Conservation (phyloP, 768 basidiomycete species). For the Auriscalpium orientale region DNA sequence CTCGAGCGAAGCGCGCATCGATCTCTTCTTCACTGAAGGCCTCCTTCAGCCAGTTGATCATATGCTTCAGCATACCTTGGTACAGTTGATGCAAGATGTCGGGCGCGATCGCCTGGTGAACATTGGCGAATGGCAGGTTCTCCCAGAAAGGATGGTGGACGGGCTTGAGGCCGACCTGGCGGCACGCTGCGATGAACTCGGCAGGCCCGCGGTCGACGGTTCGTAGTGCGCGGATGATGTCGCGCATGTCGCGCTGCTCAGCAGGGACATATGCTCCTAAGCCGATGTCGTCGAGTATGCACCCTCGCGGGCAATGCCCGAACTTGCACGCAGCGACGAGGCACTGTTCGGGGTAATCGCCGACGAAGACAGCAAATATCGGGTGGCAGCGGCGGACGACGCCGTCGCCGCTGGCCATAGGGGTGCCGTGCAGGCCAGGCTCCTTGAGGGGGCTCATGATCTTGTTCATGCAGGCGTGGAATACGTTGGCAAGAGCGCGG, state of each 20-base stretch:
- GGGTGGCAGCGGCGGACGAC: slow-evolving; percentile 16
- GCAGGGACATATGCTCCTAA: no score
- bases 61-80: slow-evolving; percentile 1
- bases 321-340: no score
- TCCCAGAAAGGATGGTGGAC: slow-evolving; percentile 4
- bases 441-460: slow-evolving; percentile 11
- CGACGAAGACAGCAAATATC: slow-evolving; percentile 14
- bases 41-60: background rate
- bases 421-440: slow-evolving; percentile 9
- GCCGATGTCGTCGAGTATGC: no score
- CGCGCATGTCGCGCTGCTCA: no score
- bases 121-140: slow-evolving; percentile 2
- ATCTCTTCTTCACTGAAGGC: slow-evolving; percentile 5
- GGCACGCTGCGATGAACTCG: background rate
- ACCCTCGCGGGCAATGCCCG: no score
- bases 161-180: background rate
- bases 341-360: slow-evolving; percentile 21
- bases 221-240: no score
- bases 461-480: slow-evolving; percentile 16
- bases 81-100: slow-evolving; percentile 8
- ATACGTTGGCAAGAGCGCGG: slow-evolving; percentile 16
- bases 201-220: background rate
- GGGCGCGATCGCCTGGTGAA: slow-evolving; percentile 6
- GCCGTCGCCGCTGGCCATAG: slow-evolving; percentile 17
- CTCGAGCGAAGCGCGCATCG: background rate